Evolutionary conservation across 2,329 filamentous ascomycete species (phyloP), one percentile per base, ranked within the genome.

Genomic region (Neopestalotiopsis clavispora): DNA sequence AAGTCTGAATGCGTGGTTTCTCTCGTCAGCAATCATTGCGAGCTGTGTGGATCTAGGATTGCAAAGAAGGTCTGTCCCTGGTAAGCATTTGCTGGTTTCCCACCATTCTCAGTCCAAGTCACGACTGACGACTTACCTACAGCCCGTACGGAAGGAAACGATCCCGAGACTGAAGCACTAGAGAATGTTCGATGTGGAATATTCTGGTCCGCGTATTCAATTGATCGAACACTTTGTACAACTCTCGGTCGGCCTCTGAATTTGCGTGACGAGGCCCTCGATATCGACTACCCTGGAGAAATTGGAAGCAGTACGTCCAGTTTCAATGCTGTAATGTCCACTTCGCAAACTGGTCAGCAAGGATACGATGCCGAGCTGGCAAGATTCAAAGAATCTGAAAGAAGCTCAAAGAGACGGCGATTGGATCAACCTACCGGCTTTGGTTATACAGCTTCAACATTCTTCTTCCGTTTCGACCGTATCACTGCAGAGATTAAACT

Each of bases 221-320:
- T 89, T 4, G 86, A 89, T 68, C 80, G 86, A 14, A 82, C 80
- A 0, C 78, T 88, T 42, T 84, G 84, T 2, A 89, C 85, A 0
- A 87, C 86, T 77, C 86, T 89, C 84, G 86, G 86, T 0, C 79
- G 86, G 1, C 86, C 86, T 0, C 86, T 89, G 65, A 86, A 86
- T 0, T 72, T 89, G 1, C 78, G 86, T 60, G 86, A 89, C 60
- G 86, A 89, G 70, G 86, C 84, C 0, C 87, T 86, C 56, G 86
- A 88, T 17, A 76, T 87, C 17, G 76, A 85, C 45, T 85, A 86
- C 71, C 67, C 32, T 70, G 60, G 65, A 12, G 72, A 64, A 13
- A 28, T 57, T 13, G 45, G 60, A 30, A 65, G 40, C 2, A 45
- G 56, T 34, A 42, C 49, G 9, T 40, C 61, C 23, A 58, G 56